phyloP scores from a whole-genome alignment of 2,329 filamentous ascomycete species.

The Tolypocladium pustulatum region DNA sequence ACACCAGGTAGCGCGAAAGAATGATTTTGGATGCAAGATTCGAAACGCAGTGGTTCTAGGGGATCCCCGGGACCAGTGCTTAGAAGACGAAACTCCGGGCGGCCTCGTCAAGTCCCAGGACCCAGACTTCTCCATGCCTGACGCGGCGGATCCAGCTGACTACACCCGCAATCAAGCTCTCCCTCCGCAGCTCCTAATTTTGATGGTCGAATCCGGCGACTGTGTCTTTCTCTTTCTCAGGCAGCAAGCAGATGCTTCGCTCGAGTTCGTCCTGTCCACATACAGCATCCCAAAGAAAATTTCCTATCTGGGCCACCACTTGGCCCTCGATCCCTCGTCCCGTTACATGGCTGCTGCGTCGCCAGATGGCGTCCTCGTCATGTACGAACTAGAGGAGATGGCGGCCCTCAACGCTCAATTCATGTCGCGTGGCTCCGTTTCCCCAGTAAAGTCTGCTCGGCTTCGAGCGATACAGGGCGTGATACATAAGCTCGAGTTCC shows the following conservation, averaged over 20 bases:
- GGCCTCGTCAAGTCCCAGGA: slow-evolving; percentile 28
- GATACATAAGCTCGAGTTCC: slow-evolving; percentile 81
- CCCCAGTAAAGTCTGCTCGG: slow-evolving; percentile 43
- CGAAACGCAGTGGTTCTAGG: slow-evolving; percentile 70
- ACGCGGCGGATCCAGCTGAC: slow-evolving; percentile 9
- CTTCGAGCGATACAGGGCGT: slow-evolving; percentile 50
- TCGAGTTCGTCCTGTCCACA: slow-evolving; percentile 51
- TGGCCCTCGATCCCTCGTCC: slow-evolving; percentile 71
- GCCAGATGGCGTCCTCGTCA: slow-evolving; percentile 56
- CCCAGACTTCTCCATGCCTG: slow-evolving; percentile 25
- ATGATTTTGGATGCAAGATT: slow-evolving; percentile 70
- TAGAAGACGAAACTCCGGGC: slow-evolving; percentile 18
- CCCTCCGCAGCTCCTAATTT: slow-evolving; percentile 71
- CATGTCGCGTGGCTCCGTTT: slow-evolving; percentile 29
- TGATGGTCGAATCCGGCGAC: slow-evolving; percentile 64
- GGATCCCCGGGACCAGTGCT: slow-evolving; percentile 29
- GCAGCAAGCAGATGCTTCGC: slow-evolving; percentile 27
- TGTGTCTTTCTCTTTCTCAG: slow-evolving; percentile 67
- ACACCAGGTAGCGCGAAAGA: slow-evolving; percentile 64
- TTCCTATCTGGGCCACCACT: slow-evolving; percentile 50
- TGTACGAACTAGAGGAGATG: slow-evolving; percentile 59
- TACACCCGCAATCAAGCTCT: slow-evolving; percentile 18
- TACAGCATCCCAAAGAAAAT: slow-evolving; percentile 47
- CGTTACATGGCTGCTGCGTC: slow-evolving; percentile 60
- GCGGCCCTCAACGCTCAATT: slow-evolving; percentile 40